Evolutionary conservation across 1,284 basidiomycete genomes (phyloP), one percentile per base, ranked within the genome.

Genomic region (Rhodotorula sp.): DNA sequence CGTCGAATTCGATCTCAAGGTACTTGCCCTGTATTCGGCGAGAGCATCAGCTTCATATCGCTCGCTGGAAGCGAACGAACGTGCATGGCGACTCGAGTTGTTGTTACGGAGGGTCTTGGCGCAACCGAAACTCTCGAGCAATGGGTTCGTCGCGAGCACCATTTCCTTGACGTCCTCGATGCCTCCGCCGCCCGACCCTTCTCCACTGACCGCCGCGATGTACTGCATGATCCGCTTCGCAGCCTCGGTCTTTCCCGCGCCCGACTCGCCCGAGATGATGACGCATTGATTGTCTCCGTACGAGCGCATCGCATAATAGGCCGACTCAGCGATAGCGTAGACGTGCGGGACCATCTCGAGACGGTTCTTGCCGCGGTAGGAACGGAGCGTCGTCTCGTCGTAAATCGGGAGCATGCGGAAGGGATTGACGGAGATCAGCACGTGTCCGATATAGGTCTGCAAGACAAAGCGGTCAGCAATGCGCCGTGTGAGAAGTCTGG

Each of bases 181-280:
- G 9, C 68, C 68, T 68, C 73, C 64, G 9, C 36, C 24, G 15
- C 65, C 70, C 4, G n/a, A 55, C 4, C 80, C 79, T 22, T 76
- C 79, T 89, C 77, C 85, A 88, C 78, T 89, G 4, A 99, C 96
- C 10, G 92, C 96, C 19, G 96, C 96, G 75, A 99, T 97, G 80
- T 99, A 99, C 82, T 99, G 94, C 96, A 99, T 99, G 82, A 99
- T 99, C 67, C 94, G 88, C 81, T 97, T 97, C 32, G 94, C 94
- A 15, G 94, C 94, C 81, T 97, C 94, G 11, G 94, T 97, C 85
- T 97, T 96, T 61, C 94, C 94, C 17, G 94, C 94, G 66, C 94
- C 94, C 19, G 93, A 96, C 84, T 99, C 96, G 70, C 96, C 96
- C 60, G 95, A 95, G 79, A 99, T 99, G 82, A 99, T 99, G 67